Base-by-base conservation (phyloP, 306 rosid genomes). In the Cicer bijugum region DNA sequence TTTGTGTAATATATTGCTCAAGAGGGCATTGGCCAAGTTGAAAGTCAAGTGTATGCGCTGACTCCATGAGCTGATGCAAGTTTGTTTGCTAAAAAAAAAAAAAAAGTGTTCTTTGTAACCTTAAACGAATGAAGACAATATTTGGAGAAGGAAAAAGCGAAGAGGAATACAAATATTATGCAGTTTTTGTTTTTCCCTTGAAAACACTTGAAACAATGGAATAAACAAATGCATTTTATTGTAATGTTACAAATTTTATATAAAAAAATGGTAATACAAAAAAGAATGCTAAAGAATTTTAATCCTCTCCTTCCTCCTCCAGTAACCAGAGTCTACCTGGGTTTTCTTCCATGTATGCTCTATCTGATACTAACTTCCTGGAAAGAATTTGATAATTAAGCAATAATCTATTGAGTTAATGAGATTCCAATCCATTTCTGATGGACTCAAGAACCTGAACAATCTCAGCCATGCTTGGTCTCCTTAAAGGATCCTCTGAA, bases 381-480 rank as follows among this genome's bases (percentile, higher is more conserved):
- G 12, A 65, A 59, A 80, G 70, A 79, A 72, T 79, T 73, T 75
- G 66, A 55, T 60, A 19, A 46, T 47, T 42, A 44, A 72, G 42
- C 48, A 45, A 42, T 44, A 60, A 56, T 78, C 37, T 14, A 78
- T 76, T 68, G 73, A 80, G 57, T 17, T 62, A 81, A 84, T 86
- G 80, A 55, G 78, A 82, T 67, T 82, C 98, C 78, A 85, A 75
- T 56, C 97, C 97, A 75, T 90, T 91, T 88, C 96, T 82, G 67
- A 94, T 90, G 50, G 99, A 95, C 81, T 95, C 96, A 10, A 95
- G 99, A 82, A 95, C 92, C 84, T 95, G 99, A 75, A 91, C 92
- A 78, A 90, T 95, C 87, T 95, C 97, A 12, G 93, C 93, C 99
- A 95, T 95, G 88, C 97, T 95, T 48, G 97, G 97, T 81, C 97